A percentile compares a stretch with the other conserved stretches of the same genome.
Conservation (phyloP, 345 rosid species). For the Boechera stricta region DNA sequence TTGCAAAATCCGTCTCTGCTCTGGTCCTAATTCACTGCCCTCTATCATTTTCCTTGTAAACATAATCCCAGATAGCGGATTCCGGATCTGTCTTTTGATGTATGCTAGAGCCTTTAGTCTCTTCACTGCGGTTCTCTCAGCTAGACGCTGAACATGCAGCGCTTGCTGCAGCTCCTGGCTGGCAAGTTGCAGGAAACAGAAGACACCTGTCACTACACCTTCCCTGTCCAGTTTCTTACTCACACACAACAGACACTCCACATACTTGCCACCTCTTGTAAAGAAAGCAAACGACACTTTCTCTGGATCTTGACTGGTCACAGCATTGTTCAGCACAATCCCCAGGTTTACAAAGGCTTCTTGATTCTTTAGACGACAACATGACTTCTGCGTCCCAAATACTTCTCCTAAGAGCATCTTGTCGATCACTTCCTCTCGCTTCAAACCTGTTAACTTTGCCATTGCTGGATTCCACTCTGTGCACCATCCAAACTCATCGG, state of each 20-base stretch:
- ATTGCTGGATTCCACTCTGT: constrained; percentile 98
- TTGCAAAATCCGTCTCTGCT: constrained; percentile 68
- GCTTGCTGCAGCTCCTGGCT: constrained; percentile 94
- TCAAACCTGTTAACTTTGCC: constrained; percentile 80
- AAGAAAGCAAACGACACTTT: constrained; percentile 85
- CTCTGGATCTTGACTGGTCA: constrained; percentile 73
- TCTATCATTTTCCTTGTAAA: constrained; percentile 82
- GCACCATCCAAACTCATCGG: constrained; percentile 96
- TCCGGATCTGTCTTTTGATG: constrained; percentile 77
- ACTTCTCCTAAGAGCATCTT: constrained; percentile 92
- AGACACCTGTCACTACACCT: constrained; percentile 75
- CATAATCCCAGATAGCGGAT: constrained; percentile 80
- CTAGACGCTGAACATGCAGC: constrained; percentile 78
- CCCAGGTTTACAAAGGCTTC: constrained; percentile 85
- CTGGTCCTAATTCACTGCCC: constrained; percentile 68
- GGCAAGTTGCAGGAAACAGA: constrained; percentile 96
- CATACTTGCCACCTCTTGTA: constrained; percentile 68
- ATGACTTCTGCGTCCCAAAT: constrained; percentile 71
- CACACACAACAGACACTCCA: constrained; percentile 81
- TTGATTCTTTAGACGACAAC: constrained; percentile 83
- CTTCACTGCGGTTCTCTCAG: constrained; percentile 81
- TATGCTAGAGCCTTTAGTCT: constrained; percentile 79
- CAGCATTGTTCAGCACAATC: constrained; percentile 71
- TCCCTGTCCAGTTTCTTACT: constrained; percentile 81
- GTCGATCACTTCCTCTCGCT: constrained; percentile 79